Conservation (phyloP, 352 stramenopile genomes). For the Globisporangium solare region DNA sequence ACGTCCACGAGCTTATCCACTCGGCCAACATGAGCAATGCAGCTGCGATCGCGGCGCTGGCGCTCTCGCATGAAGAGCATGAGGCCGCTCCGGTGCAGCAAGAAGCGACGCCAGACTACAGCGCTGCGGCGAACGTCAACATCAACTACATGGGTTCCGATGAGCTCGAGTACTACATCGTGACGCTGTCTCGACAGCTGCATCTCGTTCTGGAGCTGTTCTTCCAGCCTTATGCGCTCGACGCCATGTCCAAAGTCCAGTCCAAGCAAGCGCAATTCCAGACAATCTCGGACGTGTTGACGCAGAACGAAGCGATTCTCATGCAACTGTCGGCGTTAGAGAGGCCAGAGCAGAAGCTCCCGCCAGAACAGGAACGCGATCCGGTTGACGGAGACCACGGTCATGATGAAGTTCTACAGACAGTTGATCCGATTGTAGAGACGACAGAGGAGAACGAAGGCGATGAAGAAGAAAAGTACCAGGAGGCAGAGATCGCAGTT, state of each 20-base stretch:
- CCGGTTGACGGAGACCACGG: not conserved
- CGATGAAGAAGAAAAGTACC: conserved; percentile 4
- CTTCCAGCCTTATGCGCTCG: conserved; percentile 33
- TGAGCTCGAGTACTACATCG: conserved; percentile 54
- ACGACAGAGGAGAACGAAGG: not conserved
- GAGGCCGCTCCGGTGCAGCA: not conserved
- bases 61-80: not conserved
- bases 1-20: conserved; percentile 27
- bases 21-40: conserved; percentile 13
- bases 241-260: conserved; percentile 26
- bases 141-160: conserved; percentile 19
- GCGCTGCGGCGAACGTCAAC: not conserved
- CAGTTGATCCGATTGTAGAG: conserved; percentile 5
- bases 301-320: conserved; percentile 55
- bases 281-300: conserved; percentile 51
- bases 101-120: not conserved
- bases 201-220: conserved; percentile 59
- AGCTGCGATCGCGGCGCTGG: conserved; percentile 9
- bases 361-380: not conserved
- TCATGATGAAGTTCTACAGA: not conserved
- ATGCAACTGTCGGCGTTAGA: conserved; percentile 28
- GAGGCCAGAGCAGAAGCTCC: not conserved
- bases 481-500: not conserved
- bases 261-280: conserved; percentile 31
- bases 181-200: conserved; percentile 52